Evolutionary conservation across 768 basidiomycete species (phyloP), one percentile per base, ranked within the genome.

Genomic region (Trametes elegans): DNA sequence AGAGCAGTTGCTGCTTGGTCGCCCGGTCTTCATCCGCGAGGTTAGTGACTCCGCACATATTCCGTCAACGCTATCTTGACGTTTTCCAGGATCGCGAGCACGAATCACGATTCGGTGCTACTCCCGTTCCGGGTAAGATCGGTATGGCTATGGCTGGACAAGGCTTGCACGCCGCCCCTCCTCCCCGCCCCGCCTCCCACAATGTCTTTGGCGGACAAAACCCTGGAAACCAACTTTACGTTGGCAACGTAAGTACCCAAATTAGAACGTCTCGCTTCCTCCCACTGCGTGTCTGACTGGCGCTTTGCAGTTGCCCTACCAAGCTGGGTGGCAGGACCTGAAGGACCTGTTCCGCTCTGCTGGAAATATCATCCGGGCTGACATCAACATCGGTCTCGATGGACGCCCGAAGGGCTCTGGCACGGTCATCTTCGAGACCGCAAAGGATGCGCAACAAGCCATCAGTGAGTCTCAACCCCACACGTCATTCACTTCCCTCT

Each of bases 241-340:
- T 96, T 60, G 92, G 93, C 50, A 94, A 94, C 68, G 93, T 94
- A 63, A 65, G 85, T 61, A 4, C 39, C 31, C 28, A 23, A 11
- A 23, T 59, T 28, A n/a, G n/a, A n/a, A n/a, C n/a, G n/a, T n/a
- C n/a, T n/a, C n/a, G n/a, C n/a, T n/a, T n/a, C 1, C 14, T 24
- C 3, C 16, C 34, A 45, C 35, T 10, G n/a, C 28, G 28, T 23
- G 13, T 28, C 21, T 6, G 4, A 32, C 10, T 24, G 24, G 1
- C 36, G 7, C 14, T 5, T 9, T 50, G 5, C 60, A 98, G 95
- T 74, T 98, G 26, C 95, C 94, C 2, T 93, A 91, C 67, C 93
- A 95, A 74, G 94, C 93, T n/a, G 93, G 93, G 27, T 99, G 96
- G 96, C 96, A 99, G 69, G 96, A 98, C 69, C 75, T 98, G 52